These are phyloP conservation scores for Fonsecaea erecta DNA, from an alignment of 2,329 filamentous ascomycete species.

Conservation along the genomic window DNA sequence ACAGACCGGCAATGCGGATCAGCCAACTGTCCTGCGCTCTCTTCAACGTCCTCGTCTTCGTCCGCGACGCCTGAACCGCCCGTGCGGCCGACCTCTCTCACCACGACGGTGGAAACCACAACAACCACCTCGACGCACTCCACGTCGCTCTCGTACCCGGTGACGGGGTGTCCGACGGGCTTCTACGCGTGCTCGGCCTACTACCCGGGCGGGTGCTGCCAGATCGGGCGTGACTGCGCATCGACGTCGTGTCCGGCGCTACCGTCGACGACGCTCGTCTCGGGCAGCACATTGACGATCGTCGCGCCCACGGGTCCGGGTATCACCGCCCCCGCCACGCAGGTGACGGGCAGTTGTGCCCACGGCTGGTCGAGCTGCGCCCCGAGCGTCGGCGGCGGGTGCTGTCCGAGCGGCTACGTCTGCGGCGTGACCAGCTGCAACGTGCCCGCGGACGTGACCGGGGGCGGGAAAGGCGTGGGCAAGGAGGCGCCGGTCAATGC, in stretches of 20 bases:
- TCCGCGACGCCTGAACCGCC: conserved; percentile 43
- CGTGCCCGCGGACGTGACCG: conserved; percentile 14
- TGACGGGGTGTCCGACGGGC: conserved; percentile 74
- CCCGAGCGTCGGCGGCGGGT: conserved; percentile 71
- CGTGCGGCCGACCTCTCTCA: conserved; percentile 45
- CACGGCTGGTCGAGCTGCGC: conserved; percentile 77
- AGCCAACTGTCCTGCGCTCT: conserved; percentile 45
- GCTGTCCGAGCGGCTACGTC: conserved; percentile 77
- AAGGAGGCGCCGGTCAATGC: conserved; percentile 42
- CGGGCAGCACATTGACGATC: conserved; percentile 69
- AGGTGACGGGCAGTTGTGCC: conserved; percentile 63
- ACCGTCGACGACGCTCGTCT: conserved; percentile 66
- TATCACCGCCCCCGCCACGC: conserved; percentile 42
- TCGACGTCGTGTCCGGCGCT: conserved; percentile 75
- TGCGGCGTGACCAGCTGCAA: conserved; percentile 74
- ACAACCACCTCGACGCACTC: conserved; percentile 40
- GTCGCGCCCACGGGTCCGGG: conserved; percentile 62
- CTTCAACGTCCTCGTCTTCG: conserved; percentile 1
- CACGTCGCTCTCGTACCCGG: conserved; percentile 45
- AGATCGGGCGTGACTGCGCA: conserved; percentile 81
- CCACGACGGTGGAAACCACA: conserved; percentile 26
- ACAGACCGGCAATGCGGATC: conserved; percentile 51
- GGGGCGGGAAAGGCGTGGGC: conserved; percentile 50
- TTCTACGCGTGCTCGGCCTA: conserved; percentile 90
- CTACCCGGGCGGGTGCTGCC: conserved; percentile 83